Evolutionary conservation across 768 basidiomycete genomes (phyloP).

Genomic region (Megacollybia marginata): DNA sequence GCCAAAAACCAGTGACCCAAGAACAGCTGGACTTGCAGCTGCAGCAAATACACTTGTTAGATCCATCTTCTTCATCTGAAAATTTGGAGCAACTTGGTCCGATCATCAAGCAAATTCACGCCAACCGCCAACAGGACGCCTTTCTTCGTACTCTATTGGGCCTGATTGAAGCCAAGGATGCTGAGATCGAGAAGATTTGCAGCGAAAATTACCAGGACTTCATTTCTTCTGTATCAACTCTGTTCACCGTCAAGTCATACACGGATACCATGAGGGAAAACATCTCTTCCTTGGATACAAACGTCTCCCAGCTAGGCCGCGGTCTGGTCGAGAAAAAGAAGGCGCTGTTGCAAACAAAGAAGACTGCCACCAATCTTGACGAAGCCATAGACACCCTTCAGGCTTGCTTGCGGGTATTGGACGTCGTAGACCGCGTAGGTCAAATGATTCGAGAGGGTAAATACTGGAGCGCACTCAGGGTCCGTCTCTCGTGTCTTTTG

Average conservation of each 20-base stretch:
- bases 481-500: slow-evolving; percentile 37
- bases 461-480: slow-evolving; percentile 95
- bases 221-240: slow-evolving; percentile 91
- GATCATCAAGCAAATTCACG: slow-evolving; percentile 89
- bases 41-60: slow-evolving; percentile 85
- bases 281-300: slow-evolving; percentile 82
- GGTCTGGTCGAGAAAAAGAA: slow-evolving; percentile 93
- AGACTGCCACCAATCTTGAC: slow-evolving; percentile 90
- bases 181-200: slow-evolving; percentile 94
- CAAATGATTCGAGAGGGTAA: slow-evolving; percentile 90
- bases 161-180: slow-evolving; percentile 92
- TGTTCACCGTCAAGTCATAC: slow-evolving; percentile 93
- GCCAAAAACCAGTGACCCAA: slow-evolving; percentile 69
- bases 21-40: slow-evolving; percentile 85
- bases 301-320: slow-evolving; percentile 81
- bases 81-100: slow-evolving; percentile 95
- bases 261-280: slow-evolving; percentile 90
- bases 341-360: slow-evolving; percentile 79
- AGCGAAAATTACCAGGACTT: slow-evolving; percentile 97
- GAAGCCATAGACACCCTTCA: slow-evolving; percentile 95
- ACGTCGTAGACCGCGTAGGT: slow-evolving; percentile 86
- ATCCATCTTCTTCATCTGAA: slow-evolving; percentile 83
- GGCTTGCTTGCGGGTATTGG: slow-evolving; percentile 85
- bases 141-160: slow-evolving; percentile 80
- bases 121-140: slow-evolving; percentile 79